A percentile compares a stretch with the other conserved stretches of the same genome.
Evolutionary conservation across 2,329 filamentous ascomycete genomes (phyloP).

Genomic region (Seiridium cupressi): DNA sequence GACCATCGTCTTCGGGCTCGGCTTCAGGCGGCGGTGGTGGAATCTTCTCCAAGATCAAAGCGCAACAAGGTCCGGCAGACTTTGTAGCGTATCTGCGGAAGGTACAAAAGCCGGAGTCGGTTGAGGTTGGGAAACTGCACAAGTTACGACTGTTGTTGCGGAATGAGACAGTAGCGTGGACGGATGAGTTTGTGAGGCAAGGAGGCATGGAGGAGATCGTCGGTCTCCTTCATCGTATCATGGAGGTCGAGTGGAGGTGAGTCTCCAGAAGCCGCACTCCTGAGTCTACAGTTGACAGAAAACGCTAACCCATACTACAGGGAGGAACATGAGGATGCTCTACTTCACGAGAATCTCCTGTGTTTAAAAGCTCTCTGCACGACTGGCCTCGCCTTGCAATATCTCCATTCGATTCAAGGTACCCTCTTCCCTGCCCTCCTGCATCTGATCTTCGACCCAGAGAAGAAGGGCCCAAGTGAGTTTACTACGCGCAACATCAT

Average conservation of each 20-base stretch:
- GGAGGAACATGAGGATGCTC: constrained; percentile 91
- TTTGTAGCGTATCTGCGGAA: constrained; percentile 85
- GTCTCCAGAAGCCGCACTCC: constrained; percentile 24
- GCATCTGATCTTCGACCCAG: constrained; percentile 91
- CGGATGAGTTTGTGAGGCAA: constrained; percentile 83
- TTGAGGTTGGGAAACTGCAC: constrained; percentile 94
- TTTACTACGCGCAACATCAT: constrained; percentile 92
- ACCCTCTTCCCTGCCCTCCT: constrained; percentile 84
- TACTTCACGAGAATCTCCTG: constrained; percentile 87
- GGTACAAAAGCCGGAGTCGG: constrained; percentile 74
- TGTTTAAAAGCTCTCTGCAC: constrained; percentile 95
- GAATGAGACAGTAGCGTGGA: constrained; percentile 96
- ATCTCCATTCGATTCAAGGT: constrained; percentile 75
- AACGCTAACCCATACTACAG: constrained; percentile 36
- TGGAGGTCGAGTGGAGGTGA: constrained; percentile 94
- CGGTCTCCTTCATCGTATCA: constrained; percentile 81
- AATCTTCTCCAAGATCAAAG: constrained; percentile 68
- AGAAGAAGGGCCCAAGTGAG: constrained; percentile 95
- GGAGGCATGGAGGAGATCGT: constrained; percentile 94
- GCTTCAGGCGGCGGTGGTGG: constrained; percentile 44
- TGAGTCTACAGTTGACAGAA: not conserved
- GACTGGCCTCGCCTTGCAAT: constrained; percentile 79
- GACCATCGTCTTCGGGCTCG: constrained; percentile 51
- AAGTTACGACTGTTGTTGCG: constrained; percentile 85
- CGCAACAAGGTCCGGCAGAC: constrained; percentile 72